phyloP scores from a whole-genome alignment of 2,329 filamentous ascomycete species.

The Aspergillus fumigatiaffinis region DNA sequence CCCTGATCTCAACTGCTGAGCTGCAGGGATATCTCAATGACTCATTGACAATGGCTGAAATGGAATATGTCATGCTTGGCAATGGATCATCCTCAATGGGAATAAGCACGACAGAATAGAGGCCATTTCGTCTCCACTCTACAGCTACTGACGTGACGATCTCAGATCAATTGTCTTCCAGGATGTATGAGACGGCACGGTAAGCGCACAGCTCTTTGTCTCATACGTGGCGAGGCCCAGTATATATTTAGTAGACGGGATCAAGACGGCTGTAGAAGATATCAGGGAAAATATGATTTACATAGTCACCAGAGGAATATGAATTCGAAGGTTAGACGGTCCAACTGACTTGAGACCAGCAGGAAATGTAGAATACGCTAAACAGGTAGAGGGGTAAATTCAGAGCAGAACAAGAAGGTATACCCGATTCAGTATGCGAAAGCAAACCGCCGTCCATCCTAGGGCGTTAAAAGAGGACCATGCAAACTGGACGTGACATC shows the following conservation, averaged over 20 bases:
- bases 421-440: neutral
- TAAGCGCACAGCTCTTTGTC: neutral
- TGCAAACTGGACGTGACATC: constrained; percentile 6
- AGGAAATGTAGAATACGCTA: neutral
- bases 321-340: neutral
- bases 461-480: constrained; percentile 3
- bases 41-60: neutral
- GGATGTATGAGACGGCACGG: no score
- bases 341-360: neutral
- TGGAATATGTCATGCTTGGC: no score
- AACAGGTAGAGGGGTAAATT: neutral
- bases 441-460: neutral
- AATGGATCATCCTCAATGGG: neutral
- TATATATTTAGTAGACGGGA: neutral
- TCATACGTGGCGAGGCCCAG: neutral
- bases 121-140: neutral
- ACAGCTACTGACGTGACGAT: neutral
- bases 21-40: neutral
- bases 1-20: neutral
- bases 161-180: neutral
- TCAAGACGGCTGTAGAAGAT: neutral
- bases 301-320: neutral
- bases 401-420: neutral
- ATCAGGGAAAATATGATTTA: neutral
- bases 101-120: neutral